Conservation (phyloP, 1,284 basidiomycete genomes). For the Cryptococcus sp. region DNA sequence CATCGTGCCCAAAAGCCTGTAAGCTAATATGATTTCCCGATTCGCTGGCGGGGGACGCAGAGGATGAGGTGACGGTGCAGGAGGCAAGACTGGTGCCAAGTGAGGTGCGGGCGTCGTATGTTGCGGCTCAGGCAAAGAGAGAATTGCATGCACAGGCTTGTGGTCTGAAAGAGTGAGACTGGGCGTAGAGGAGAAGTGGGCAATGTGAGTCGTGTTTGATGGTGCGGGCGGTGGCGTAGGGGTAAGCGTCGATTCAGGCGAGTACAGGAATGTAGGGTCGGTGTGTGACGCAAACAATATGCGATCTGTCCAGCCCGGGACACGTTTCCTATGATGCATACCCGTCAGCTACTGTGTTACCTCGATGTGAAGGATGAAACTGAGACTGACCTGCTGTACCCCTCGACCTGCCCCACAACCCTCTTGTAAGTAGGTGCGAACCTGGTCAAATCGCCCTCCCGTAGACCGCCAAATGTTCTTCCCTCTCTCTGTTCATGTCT, state of each 20-base stretch:
- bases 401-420: constrained; percentile 71
- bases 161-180: constrained; percentile 52
- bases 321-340: constrained; percentile 59
- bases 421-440: constrained; percentile 92
- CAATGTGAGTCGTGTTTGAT: constrained; percentile 36
- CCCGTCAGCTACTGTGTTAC: neutral
- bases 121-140: constrained; percentile 33
- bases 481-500: constrained; percentile 64
- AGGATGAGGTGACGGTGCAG: constrained; percentile 29
- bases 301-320: constrained; percentile 93
- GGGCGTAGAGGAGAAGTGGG: constrained; percentile 42
- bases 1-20: constrained; percentile 29
- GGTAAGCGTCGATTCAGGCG: constrained; percentile 19
- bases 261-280: constrained; percentile 54
- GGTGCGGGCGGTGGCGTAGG: constrained; percentile 17
- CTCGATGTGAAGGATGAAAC: neutral
- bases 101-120: constrained; percentile 33
- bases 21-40: constrained; percentile 31
- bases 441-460: constrained; percentile 77
- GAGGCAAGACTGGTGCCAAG: constrained; percentile 35
- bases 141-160: constrained; percentile 51
- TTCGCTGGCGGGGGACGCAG: constrained; percentile 28
- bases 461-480: constrained; percentile 67
- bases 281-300: constrained; percentile 80
- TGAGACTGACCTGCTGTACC: constrained; percentile 65